Evolutionary conservation across 1,284 basidiomycete genomes (phyloP).

Genomic region (Filobasidium uniguttulatum): DNA sequence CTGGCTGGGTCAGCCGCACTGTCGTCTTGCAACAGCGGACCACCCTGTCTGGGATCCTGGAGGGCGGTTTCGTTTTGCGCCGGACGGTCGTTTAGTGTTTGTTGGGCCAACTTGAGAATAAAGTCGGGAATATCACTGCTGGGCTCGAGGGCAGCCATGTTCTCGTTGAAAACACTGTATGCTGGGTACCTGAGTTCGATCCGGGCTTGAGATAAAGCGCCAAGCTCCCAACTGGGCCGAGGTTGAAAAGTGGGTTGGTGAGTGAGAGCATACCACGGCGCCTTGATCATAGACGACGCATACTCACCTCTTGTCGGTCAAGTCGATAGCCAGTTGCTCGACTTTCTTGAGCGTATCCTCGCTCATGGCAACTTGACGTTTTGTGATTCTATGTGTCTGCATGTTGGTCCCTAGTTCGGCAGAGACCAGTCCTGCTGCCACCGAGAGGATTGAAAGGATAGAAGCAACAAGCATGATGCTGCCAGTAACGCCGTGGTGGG

Average conservation of each 20-base stretch:
- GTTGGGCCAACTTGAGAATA: conserved; percentile 44
- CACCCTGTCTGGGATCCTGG: conserved; percentile 43
- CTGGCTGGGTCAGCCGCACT: conserved; percentile 70
- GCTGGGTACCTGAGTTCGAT: conserved; percentile 52
- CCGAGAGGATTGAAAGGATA: too few species aligned
- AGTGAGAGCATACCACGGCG: neutral
- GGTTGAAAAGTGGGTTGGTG: neutral
- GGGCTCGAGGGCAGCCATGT: conserved; percentile 40
- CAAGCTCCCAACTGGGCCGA: conserved; percentile 60
- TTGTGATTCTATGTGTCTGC: too few species aligned
- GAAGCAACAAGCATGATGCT: too few species aligned
- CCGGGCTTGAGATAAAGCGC: conserved; percentile 58
- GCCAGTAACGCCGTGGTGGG: too few species aligned
- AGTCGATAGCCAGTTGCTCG: neutral
- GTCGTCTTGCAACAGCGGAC: conserved; percentile 39
- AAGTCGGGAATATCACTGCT: conserved; percentile 31
- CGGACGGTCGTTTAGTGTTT: conserved; percentile 24
- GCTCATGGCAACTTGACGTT: neutral
- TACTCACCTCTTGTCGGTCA: neutral
- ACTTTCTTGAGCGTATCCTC: neutral
- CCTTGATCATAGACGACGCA: neutral
- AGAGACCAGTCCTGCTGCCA: too few species aligned
- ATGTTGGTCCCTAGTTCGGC: too few species aligned
- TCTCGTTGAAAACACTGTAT: conserved; percentile 48
- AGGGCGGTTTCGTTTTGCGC: conserved; percentile 31